Evolutionary conservation across 371 early-diverging fungal species (phyloP).

Genomic region (Coemansia sp.): DNA sequence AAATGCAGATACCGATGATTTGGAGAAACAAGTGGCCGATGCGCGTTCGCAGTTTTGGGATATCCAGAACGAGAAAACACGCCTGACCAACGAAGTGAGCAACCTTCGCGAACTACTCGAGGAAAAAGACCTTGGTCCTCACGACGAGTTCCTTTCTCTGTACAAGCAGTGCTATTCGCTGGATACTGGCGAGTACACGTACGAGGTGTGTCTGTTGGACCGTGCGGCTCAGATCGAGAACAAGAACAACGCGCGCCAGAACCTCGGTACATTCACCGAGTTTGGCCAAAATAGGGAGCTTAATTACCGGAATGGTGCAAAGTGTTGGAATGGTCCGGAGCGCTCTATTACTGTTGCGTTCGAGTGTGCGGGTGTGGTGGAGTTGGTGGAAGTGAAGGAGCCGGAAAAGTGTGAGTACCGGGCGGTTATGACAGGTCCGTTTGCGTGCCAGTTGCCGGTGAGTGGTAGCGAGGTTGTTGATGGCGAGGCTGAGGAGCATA

Average conservation of each 20-base stretch:
- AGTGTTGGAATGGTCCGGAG: conserved; percentile 94
- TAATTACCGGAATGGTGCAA: conserved; percentile 67
- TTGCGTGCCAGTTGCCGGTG: conserved; percentile 60
- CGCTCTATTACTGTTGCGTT: conserved; percentile 65
- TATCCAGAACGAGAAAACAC: conserved; percentile 50
- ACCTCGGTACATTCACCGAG: conserved; percentile 65
- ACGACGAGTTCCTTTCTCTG: conserved; percentile 63
- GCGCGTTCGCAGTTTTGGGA: conserved; percentile 46
- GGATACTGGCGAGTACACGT: conserved; percentile 78
- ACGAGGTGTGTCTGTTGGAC: conserved; percentile 81
- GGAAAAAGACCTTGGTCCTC: conserved; percentile 61
- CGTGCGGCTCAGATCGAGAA: conserved; percentile 72
- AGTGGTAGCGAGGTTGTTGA: not conserved
- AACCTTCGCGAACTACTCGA: conserved; percentile 54
- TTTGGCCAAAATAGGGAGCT: conserved; percentile 53
- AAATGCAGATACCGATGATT: not conserved
- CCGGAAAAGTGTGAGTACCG: conserved; percentile 93
- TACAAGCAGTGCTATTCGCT: conserved; percentile 69
- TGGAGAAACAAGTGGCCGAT: conserved; percentile 14
- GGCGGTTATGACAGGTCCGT: conserved; percentile 70
- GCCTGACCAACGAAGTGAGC: conserved; percentile 48
- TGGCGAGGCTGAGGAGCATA: not conserved
- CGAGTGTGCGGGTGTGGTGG: conserved; percentile 70
- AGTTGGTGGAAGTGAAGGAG: conserved; percentile 73
- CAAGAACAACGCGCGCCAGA: conserved; percentile 57